Percentiles rank a stretch among this genome's conserved stretches.
Evolutionary conservation across 306 rosid genomes (phyloP).

Genomic region (Quercus bicolor): DNA sequence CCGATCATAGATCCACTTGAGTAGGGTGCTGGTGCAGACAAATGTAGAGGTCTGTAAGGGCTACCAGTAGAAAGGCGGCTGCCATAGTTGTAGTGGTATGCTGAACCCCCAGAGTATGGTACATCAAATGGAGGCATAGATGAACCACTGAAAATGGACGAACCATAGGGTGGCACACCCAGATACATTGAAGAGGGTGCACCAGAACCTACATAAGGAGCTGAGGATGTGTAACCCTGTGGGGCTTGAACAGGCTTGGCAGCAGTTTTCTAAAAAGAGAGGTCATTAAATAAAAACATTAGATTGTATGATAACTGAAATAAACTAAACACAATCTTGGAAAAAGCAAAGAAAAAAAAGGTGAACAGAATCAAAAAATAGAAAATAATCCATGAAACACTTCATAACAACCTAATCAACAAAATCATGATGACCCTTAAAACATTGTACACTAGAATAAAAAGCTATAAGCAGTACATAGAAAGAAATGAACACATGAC

Average conservation of each 20-base stretch:
- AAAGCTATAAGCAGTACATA: not conserved
- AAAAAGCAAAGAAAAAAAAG: not conserved
- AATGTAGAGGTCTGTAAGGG: constrained; percentile 85
- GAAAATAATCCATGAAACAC: not conserved
- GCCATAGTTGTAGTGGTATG: constrained; percentile 87
- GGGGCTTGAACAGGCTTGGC: constrained; percentile 80
- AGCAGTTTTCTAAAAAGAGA: constrained; percentile 63
- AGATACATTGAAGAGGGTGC: constrained; percentile 89
- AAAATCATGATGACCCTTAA: not conserved
- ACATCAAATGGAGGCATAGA: constrained; percentile 88
- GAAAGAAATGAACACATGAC: not conserved
- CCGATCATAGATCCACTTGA: constrained; percentile 85
- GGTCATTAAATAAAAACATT: not conserved
- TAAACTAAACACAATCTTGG: not conserved
- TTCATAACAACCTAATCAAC: not conserved
- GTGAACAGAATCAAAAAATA: not conserved
- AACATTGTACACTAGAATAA: not conserved
- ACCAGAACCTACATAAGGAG: constrained; percentile 77
- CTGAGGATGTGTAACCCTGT: constrained; percentile 66
- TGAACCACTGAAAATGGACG: constrained; percentile 87
- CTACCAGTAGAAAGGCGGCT: constrained; percentile 78
- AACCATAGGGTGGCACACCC: constrained; percentile 89
- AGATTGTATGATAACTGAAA: not conserved
- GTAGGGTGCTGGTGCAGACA: constrained; percentile 87
- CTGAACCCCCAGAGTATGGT: constrained; percentile 90